Evolutionary conservation across 495 filamentous ascomycete species (phyloP), one percentile per base, ranked within the genome.

Genomic region (Podospora bellae-mahoneyi): DNA sequence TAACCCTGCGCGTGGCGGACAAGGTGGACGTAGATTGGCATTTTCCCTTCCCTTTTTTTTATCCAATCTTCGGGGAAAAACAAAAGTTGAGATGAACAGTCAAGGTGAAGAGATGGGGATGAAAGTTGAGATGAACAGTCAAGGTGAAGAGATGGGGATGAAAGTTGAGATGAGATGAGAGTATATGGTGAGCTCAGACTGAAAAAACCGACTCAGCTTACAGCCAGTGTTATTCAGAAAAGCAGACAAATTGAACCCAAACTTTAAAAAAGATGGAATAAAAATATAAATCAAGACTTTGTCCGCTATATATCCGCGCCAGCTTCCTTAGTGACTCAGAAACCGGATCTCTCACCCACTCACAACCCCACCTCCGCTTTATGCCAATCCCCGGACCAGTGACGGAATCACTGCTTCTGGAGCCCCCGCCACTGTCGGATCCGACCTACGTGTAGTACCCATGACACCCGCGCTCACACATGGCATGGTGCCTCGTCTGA

Each of bases 1-100:
- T 86, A 82, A 78, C 92, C 93, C 83, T 84, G 81, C 23, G 82
- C 82, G 74, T 84, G 82, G 57, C 82, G 81, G 64, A 84, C 82
- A 34, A 84, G 77, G 72, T 96, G 84, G 68, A 84, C 73, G 30
- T 79, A 77, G 20, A 76, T 78, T 82, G 27, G n/a, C 54, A 19
- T 48, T 15, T 27, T 27, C 63, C 44, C 64, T 13, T 32, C 34
- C 56, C 19, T 48, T 58, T 20, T 20, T 58, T 6, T 58, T 10
- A 23, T 58, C 23, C 16, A 26, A 9, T 58, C 23, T 56, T 20
- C 16, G 5, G 6, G 4, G 0, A 3, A 13, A 56, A 20, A n/a
- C n/a, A 56, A 56, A 56, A 26, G 19, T 26, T 9, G 18, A 20
- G 55, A 32, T 32, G 30, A 32, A 6, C 23, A 32, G 30, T 32